Evolutionary conservation across 1,284 basidiomycete species (phyloP).

Genomic region (Trichosporon asahii): DNA sequence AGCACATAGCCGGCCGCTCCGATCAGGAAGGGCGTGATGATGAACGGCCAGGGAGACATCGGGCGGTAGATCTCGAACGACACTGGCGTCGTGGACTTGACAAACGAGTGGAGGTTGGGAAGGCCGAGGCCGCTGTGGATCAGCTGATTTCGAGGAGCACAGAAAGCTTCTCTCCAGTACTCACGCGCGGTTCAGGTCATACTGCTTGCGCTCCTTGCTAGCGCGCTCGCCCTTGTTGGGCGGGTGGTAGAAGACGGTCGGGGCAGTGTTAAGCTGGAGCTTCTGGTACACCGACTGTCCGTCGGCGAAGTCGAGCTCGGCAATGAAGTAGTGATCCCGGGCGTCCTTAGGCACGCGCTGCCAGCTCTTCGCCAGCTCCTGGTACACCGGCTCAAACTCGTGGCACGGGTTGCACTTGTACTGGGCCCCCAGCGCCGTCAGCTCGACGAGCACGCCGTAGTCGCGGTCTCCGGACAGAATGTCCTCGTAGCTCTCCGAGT

Average conservation of each 20-base stretch:
- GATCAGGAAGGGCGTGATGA: constrained; percentile 62
- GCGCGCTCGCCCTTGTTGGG: constrained; percentile 66
- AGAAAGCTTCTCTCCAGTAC: too few relatives aligned
- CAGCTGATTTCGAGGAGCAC: neutral
- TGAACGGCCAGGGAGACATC: constrained; percentile 53
- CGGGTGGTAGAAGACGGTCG: constrained; percentile 73
- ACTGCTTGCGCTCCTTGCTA: constrained; percentile 59
- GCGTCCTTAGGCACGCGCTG: constrained; percentile 59
- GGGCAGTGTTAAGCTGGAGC: constrained; percentile 68
- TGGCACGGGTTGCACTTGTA: constrained; percentile 61
- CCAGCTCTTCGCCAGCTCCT: constrained; percentile 77
- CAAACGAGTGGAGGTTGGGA: constrained; percentile 67
- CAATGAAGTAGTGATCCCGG: constrained; percentile 82
- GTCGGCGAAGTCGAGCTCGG: constrained; percentile 79
- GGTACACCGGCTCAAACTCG: constrained; percentile 78
- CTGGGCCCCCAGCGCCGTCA: constrained; percentile 76
- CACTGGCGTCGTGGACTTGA: constrained; percentile 62
- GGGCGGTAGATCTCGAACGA: constrained; percentile 47
- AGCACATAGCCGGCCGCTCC: constrained; percentile 20
- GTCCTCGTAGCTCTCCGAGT: constrained; percentile 69
- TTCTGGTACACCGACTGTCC: constrained; percentile 71
- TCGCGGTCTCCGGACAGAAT: constrained; percentile 63
- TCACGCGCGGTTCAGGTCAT: constrained; percentile 65
- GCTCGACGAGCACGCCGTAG: constrained; percentile 76
- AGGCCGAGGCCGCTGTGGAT: constrained; percentile 70